These are phyloP conservation scores for Pelargonium cotyledonis DNA, from an alignment of 441 rosid genomes.

Conservation along the genomic window DNA sequence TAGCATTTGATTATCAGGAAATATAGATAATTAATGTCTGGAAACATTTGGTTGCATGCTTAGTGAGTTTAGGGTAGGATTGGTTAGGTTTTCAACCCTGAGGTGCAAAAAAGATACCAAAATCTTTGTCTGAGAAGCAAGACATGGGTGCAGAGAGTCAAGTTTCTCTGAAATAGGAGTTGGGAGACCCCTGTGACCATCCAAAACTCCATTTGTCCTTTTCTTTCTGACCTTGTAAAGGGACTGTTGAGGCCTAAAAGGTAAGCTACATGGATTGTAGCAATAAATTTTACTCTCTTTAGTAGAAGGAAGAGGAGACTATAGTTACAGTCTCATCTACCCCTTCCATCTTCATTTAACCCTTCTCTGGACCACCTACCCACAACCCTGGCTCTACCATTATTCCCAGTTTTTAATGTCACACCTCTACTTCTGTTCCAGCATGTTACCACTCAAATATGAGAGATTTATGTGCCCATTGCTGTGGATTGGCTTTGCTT, in stretches of 20 bases:
- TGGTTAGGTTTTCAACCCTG: no score
- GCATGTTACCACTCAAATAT: constrained; percentile 10
- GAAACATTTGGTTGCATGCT: no score
- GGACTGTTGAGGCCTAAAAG: constrained; percentile 21
- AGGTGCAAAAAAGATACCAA: no score
- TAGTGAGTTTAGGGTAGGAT: no score
- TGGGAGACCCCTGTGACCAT: constrained; percentile 18
- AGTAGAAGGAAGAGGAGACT: background rate
- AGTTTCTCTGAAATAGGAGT: no score
- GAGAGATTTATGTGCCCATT: background rate
- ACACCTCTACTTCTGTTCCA: constrained; percentile 6
- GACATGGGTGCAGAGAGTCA: no score
- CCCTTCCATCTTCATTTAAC: constrained; percentile 12
- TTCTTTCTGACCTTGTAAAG: constrained; percentile 21
- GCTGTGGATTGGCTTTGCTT: background rate
- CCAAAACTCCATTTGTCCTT: constrained; percentile 27
- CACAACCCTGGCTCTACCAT: constrained; percentile 19
- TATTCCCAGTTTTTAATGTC: constrained; percentile 18
- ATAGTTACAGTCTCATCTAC: constrained; percentile 10
- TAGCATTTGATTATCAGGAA: no score
- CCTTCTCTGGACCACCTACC: constrained; percentile 23
- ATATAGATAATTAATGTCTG: no score
- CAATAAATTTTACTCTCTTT: constrained; percentile 15
- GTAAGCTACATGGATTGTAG: background rate
- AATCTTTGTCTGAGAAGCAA: no score